Evolutionary conservation across 345 rosid genomes (phyloP), one percentile per base, ranked within the genome.

Genomic region (Salix arbutifolia): DNA sequence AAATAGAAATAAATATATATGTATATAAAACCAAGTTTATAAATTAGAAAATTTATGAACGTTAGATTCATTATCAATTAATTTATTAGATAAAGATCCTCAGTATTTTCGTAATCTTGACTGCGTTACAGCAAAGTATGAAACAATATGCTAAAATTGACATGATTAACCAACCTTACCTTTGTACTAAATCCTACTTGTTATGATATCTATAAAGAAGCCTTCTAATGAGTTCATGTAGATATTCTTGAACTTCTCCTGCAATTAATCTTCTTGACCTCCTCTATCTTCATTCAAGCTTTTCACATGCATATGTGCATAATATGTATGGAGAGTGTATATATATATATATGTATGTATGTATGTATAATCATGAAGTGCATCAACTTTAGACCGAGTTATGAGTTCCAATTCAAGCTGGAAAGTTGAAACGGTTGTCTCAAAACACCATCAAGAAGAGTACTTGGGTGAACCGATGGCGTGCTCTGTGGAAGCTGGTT

Each of bases 381-480:
- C 60, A 21, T 53, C n/a, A 53, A 21, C 60, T 18, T 4, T 42
- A 25, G 42, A 61, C 26, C 35, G 48, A 25, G 69, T 71, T 67
- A 61, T 26, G 81, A 68, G 78, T 69, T 76, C 88, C 86, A 85
- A 65, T 83, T 83, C 79, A 81, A 76, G 82, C 71, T 80, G 40
- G 91, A 89, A 80, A 88, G 85, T 73, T 88, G 88, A 85, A 89
- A 86, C 69, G 87, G 83, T 74, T 87, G 94, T 71, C 90, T 82
- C 67, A 89, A 83, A 70, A 81, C 89, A 3, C 89, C 90, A 37
- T 89, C 90, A 11, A 82, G 80, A 70, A 89, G 69, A 16, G 85
- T 48, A 40, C 82, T 85, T n/a, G 87, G 81, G 65, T 89, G 85
- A 80, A 10, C 28, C 28, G 85, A 84, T 37, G 83, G 78, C 13